A percentile compares a stretch with the other conserved stretches of the same genome.
Conservation (phyloP, 306 rosid genomes). For the Lablab purpureus region DNA sequence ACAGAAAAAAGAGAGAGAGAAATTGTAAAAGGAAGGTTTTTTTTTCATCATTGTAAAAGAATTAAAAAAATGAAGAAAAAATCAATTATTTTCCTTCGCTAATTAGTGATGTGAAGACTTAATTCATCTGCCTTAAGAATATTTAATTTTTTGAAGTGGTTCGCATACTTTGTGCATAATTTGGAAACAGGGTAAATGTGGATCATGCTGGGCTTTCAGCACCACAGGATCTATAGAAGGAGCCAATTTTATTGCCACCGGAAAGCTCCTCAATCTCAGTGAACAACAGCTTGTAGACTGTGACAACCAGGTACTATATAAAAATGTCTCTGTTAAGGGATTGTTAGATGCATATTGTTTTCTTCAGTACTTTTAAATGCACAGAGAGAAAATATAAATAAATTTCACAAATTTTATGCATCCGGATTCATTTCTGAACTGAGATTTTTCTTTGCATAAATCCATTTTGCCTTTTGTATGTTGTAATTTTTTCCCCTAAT, state of each 20-base stretch:
- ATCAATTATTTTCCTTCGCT: not conserved
- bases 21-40: not conserved
- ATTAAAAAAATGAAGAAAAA: not conserved
- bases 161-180: not conserved
- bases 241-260: constrained; percentile 79
- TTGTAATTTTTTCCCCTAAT: not conserved
- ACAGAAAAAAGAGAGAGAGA: not conserved
- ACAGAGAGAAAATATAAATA: not conserved
- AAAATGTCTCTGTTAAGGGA: too few relatives aligned
- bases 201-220: constrained; percentile 97
- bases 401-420: not conserved
- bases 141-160: not conserved
- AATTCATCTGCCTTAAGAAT: not conserved
- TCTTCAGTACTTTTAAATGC: not conserved
- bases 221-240: constrained; percentile 92
- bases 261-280: constrained; percentile 85
- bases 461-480: not conserved
- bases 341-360: not conserved
- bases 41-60: too few relatives aligned
- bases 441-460: not conserved
- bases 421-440: not conserved
- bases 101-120: not conserved
- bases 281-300: constrained; percentile 97
- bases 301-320: constrained; percentile 61
- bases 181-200: constrained; percentile 74